Conservation (phyloP, 306 rosid species). For the Quercus wislizeni region DNA sequence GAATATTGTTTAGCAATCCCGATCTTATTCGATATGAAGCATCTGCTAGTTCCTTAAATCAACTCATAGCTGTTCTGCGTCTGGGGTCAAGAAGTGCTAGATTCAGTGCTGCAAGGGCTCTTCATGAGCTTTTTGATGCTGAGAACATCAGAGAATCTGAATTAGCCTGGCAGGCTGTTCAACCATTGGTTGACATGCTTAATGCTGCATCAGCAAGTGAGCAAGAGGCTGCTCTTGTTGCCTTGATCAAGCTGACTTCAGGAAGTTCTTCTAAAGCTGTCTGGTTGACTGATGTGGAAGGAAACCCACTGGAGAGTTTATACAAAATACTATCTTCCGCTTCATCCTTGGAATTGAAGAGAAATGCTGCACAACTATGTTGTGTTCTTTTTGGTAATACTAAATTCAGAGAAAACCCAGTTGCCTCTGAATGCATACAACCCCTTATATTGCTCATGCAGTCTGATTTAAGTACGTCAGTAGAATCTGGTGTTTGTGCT, state of each 20-base stretch:
- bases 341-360: slow-evolving; percentile 72
- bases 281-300: slow-evolving; percentile 73
- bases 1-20: slow-evolving; percentile 79
- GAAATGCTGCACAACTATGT: slow-evolving; percentile 81
- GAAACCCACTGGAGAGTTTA: slow-evolving; percentile 72
- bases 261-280: slow-evolving; percentile 63
- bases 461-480: slow-evolving; percentile 53
- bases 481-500: slow-evolving; percentile 87
- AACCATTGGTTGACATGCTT: slow-evolving; percentile 92
- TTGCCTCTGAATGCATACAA: slow-evolving; percentile 68
- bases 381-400: slow-evolving; percentile 58
- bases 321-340: slow-evolving; percentile 69
- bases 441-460: slow-evolving; percentile 81
- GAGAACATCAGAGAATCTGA: slow-evolving; percentile 72
- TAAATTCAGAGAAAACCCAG: slow-evolving; percentile 69
- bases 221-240: slow-evolving; percentile 86
- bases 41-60: slow-evolving; percentile 75
- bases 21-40: slow-evolving; percentile 85
- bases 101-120: slow-evolving; percentile 88
- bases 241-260: slow-evolving; percentile 71
- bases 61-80: slow-evolving; percentile 92
- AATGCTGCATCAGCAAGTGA: slow-evolving; percentile 74
- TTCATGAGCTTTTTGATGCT: slow-evolving; percentile 71
- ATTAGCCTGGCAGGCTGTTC: slow-evolving; percentile 78
- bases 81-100: slow-evolving; percentile 96